These are phyloP conservation scores for Corynespora cassiicola DNA, from an alignment of 2,329 filamentous ascomycete genomes.

Conservation along the genomic window DNA sequence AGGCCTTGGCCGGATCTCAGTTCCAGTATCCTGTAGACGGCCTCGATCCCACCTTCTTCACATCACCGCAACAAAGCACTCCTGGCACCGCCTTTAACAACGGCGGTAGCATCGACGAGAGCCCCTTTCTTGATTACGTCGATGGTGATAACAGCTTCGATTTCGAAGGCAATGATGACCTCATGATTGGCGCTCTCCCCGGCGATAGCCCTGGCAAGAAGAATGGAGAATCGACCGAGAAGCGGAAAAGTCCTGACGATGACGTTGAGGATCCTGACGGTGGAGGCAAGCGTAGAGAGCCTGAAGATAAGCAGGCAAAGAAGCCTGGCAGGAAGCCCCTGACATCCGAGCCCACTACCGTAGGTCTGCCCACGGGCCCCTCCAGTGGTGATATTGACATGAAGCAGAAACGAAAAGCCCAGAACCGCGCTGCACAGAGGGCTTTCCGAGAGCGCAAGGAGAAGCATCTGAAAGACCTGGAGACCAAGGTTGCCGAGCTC, in stretches of 20 bases:
- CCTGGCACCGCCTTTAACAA: slow-evolving; percentile 58
- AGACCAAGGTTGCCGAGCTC: slow-evolving; percentile 70
- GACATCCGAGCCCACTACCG: slow-evolving; percentile 93
- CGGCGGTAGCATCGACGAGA: slow-evolving; percentile 64
- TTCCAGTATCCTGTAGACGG: slow-evolving; percentile 41
- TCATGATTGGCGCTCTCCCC: slow-evolving; percentile 78
- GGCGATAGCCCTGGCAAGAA: slow-evolving; percentile 55
- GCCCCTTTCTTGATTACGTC: slow-evolving; percentile 83
- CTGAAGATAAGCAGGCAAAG: slow-evolving; percentile 85
- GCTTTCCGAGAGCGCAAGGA: slow-evolving; percentile 69
- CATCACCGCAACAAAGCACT: slow-evolving; percentile 45
- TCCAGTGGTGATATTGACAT: slow-evolving; percentile 25
- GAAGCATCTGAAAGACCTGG: slow-evolving; percentile 71
- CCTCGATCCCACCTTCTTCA: slow-evolving; percentile 44
- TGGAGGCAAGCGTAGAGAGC: slow-evolving; percentile 79
- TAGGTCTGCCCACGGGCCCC: slow-evolving; percentile 61
- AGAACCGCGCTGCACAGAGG: slow-evolving; percentile 67
- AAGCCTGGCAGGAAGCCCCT: slow-evolving; percentile 96
- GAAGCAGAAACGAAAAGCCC: slow-evolving; percentile 85
- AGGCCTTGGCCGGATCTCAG: slow-evolving; percentile 27
- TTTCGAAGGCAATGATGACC: slow-evolving; percentile 66
- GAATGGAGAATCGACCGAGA: slow-evolving; percentile 59
- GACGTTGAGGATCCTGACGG: slow-evolving; percentile 68
- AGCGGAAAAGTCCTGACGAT: slow-evolving; percentile 75
- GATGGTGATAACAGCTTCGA: slow-evolving; percentile 78